A percentile compares a stretch with the other conserved stretches of the same genome.
phyloP scores from a whole-genome alignment of 345 rosid species.

The Eucalyptus polybractea region DNA sequence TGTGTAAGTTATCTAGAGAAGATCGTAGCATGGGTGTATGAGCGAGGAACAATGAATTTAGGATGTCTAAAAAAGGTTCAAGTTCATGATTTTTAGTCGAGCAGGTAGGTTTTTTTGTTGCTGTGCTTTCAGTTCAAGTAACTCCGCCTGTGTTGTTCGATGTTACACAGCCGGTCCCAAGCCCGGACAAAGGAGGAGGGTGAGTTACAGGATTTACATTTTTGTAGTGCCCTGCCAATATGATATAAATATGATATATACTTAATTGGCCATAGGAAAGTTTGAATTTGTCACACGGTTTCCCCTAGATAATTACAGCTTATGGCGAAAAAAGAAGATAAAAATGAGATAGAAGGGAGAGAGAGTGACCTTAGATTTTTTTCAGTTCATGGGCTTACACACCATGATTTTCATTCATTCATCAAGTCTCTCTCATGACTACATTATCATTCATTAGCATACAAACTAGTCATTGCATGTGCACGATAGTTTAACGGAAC shows the following conservation, averaged over 20 bases:
- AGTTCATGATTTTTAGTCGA: not conserved
- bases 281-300: not conserved
- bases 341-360: not conserved
- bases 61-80: not conserved
- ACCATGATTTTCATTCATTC: not conserved
- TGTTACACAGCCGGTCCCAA: slow-evolving; percentile 61
- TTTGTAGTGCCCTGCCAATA: not conserved
- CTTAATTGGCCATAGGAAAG: not conserved
- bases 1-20: not conserved
- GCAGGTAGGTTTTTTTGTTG: not conserved
- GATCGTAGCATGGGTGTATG: not conserved
- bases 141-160: slow-evolving; percentile 43
- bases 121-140: not conserved
- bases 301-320: not conserved
- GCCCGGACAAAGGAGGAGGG: slow-evolving; percentile 73
- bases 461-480: not conserved
- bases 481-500: not conserved
- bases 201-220: not conserved
- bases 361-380: not conserved
- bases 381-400: not conserved
- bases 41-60: not conserved
- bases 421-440: not conserved
- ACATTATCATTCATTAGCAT: not conserved
- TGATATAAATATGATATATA: not conserved
- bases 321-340: not conserved